Base-by-base conservation (phyloP, 192 early-diverging fungal species). In the Coemansia furcata region DNA sequence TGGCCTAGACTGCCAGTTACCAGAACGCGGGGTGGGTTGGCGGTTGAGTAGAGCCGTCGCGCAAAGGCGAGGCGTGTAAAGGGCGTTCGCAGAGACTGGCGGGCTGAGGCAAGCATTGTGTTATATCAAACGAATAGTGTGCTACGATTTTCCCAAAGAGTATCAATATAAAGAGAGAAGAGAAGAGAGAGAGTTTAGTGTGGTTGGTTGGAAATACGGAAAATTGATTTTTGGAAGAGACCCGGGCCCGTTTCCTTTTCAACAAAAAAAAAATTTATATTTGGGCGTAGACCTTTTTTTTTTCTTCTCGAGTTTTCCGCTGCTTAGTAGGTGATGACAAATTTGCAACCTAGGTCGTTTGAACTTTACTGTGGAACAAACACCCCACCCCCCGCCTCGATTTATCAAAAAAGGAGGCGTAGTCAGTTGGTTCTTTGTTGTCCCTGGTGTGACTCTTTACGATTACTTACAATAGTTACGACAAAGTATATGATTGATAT, bases 1-100 rank as follows among this genome's bases (percentile, higher is more conserved):
- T 89, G 88, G 8, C 88, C 88, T 47, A 89, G 81, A 37, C 65
- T 85, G 74, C 88, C 87, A 49, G 86, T 87, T 47, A 89, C 87
- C 12, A 89, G 72, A 35, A 89, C 84, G 29, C 86, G 82, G 1
- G 87, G 87, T 32, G 77, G 68, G 29, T 66, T 77, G 15, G 65
- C 35, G n/a, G 29, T 70, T 19, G 77, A 33, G 23, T 46, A 55
- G 49, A 67, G 68, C 63, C 68, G 76, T 61, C 71, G 76, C 40
- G 61, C 63, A 8, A 47, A 23, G 42, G 36, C 61, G 15, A 52
- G 35, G 50, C 64, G 59, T 4, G 62, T 17, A 8, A 67, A 23
- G 11, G 35, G 37, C 36, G 58, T 39, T 60, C 36, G 35, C n/a
- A 60, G 37, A 60, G 37, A 4, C 4, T 36, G 37, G 58, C 37